These are phyloP conservation scores for Eragrostis tef DNA, from an alignment of 202 grass and related monocot genomes.

Conservation along the genomic window DNA sequence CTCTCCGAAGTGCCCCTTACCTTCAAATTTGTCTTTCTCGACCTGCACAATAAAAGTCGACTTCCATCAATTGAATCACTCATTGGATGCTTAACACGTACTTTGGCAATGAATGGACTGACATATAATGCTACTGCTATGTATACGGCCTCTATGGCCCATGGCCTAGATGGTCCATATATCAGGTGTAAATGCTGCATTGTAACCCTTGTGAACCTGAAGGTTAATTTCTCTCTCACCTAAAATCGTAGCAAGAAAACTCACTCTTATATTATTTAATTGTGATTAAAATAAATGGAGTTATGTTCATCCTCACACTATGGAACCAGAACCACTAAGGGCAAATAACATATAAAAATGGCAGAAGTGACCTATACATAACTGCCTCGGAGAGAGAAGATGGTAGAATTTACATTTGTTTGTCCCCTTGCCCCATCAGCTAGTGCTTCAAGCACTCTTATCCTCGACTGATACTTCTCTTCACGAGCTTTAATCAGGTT, in stretches of 20 bases:
- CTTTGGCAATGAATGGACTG: constrained; percentile 6
- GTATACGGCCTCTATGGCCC: no score
- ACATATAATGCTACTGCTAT: no score
- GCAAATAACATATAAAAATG: constrained; percentile 7
- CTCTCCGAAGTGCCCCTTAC: constrained; percentile 38
- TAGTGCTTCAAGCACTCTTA: constrained; percentile 87
- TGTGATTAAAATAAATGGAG: constrained; percentile 2
- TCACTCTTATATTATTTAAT: constrained; percentile 13
- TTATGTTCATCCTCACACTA: neutral
- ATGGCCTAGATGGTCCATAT: no score
- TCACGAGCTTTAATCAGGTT: constrained; percentile 88
- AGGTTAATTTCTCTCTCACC: no score
- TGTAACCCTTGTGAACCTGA: no score
- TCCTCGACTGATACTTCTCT: constrained; percentile 90
- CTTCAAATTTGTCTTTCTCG: constrained; percentile 57
- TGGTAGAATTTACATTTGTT: constrained; percentile 55
- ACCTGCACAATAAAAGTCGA: constrained; percentile 48
- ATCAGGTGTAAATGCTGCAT: no score
- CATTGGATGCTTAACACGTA: neutral
- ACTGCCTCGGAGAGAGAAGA: neutral
- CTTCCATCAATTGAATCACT: constrained; percentile 13
- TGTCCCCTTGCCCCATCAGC: constrained; percentile 59
- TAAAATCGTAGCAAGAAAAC: neutral
- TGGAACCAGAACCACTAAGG: constrained; percentile 16
- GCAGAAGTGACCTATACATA: neutral